Percentiles rank a stretch among this genome's conserved stretches.
Evolutionary conservation across 345 rosid species (phyloP).

Genomic region (Eucalyptus grandis): DNA sequence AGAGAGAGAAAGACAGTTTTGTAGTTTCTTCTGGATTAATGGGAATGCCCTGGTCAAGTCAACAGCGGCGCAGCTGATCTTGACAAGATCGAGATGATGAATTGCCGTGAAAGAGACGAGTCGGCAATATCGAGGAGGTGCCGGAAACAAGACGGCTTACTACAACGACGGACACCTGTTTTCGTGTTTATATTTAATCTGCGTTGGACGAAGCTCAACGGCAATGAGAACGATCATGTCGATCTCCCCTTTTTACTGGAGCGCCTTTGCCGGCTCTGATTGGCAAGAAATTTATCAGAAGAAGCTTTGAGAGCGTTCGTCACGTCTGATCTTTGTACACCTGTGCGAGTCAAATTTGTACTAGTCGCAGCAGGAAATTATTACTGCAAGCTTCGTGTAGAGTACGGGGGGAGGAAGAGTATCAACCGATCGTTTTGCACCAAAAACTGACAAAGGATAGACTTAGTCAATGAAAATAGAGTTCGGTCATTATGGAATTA

Average conservation of each 20-base stretch:
- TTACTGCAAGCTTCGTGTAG: not conserved
- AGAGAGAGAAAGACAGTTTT: not conserved
- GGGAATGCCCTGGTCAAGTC: not conserved
- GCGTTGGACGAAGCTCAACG: not conserved
- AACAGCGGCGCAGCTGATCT: not conserved
- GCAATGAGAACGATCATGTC: not conserved
- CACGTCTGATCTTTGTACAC: not conserved
- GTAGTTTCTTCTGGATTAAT: rapidly evolving
- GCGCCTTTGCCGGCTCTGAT: not conserved
- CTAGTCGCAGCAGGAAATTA: not conserved
- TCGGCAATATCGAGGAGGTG: not conserved
- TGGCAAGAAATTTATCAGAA: not conserved
- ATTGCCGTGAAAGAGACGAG: not conserved
- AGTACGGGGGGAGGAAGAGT: not conserved
- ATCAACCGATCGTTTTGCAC: not conserved
- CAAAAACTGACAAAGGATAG: not conserved
- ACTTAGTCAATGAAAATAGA: not conserved
- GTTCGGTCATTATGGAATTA: too few species aligned
- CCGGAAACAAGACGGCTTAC: not conserved
- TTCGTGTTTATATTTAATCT: not conserved
- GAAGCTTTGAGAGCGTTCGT: not conserved
- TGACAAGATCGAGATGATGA: not conserved
- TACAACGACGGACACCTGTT: not conserved
- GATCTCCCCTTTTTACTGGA: not conserved
- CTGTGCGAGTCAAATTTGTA: not conserved